These are phyloP conservation scores for Arthrobotrys sinensis DNA, from an alignment of 2,329 filamentous ascomycete species.

Conservation along the genomic window DNA sequence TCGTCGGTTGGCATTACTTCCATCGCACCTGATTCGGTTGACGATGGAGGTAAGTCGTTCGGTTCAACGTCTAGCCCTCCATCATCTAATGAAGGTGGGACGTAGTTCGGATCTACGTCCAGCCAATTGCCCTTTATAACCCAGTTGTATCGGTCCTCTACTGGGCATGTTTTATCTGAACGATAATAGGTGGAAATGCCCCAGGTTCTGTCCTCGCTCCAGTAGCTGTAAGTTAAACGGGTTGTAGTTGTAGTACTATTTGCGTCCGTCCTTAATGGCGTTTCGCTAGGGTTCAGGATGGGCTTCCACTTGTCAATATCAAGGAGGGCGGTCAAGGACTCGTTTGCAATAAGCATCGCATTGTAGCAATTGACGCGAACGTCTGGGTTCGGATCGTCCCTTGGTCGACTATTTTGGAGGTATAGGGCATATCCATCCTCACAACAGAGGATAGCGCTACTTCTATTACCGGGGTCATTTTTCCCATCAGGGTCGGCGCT, in stretches of 20 bases:
- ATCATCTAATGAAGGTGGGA: too few relatives aligned
- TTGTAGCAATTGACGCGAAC: conserved; percentile 10
- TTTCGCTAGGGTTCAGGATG: background rate
- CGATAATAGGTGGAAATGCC: conserved; percentile 1
- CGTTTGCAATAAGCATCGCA: conserved; percentile 1
- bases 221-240: background rate
- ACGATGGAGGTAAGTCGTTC: too few relatives aligned
- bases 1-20: too few relatives aligned
- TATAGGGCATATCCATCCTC: background rate
- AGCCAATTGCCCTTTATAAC: conserved; percentile 3
- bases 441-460: conserved; percentile 23
- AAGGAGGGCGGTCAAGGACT: conserved; percentile 12
- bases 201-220: conserved; percentile 15
- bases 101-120: background rate
- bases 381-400: background rate
- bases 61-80: too few relatives aligned
- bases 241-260: background rate
- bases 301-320: background rate
- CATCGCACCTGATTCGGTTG: too few relatives aligned
- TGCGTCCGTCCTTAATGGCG: background rate
- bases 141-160: background rate
- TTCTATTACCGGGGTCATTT: background rate
- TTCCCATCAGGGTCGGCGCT: background rate
- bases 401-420: conserved; percentile 4
- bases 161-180: background rate